Conservation (phyloP, 2,329 filamentous ascomycete species). For the Hypoxylon sp. region DNA sequence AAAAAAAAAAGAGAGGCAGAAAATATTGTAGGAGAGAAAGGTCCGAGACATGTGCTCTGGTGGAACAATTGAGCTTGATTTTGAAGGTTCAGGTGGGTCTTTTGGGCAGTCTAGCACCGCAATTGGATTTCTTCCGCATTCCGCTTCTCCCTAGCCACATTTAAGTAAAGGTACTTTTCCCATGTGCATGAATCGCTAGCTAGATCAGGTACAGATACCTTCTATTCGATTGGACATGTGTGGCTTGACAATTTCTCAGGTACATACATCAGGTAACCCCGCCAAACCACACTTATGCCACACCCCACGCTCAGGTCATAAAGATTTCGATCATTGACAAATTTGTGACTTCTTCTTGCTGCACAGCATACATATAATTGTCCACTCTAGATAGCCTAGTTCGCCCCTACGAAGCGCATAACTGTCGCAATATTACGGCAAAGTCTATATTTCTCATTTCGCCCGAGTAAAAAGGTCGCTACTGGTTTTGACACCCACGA, state of each 20-base stretch:
- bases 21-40: constrained; percentile 22
- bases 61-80: constrained; percentile 24
- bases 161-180: background rate
- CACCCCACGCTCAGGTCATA: constrained; percentile 40
- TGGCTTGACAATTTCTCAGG: no score
- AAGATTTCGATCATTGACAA: constrained; percentile 39
- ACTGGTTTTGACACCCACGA: constrained; percentile 14
- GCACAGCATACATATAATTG: constrained; percentile 18
- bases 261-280: constrained; percentile 33
- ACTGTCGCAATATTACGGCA: background rate
- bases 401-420: constrained; percentile 18
- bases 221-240: no score
- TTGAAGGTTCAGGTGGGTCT: constrained; percentile 25
- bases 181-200: no score
- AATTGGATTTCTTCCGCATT: constrained; percentile 33
- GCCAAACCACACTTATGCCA: constrained; percentile 36
- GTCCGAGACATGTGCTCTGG: constrained; percentile 27
- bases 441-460: background rate
- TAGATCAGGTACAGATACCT: no score
- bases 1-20: constrained; percentile 6
- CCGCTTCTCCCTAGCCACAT: background rate
- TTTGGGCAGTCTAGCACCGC: no score
- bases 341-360: constrained; percentile 35
- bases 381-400: constrained; percentile 2
- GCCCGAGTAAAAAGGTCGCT: background rate